These are phyloP conservation scores for Carex littledalei DNA, from an alignment of 176 grass and related monocot species.

Conservation along the genomic window DNA sequence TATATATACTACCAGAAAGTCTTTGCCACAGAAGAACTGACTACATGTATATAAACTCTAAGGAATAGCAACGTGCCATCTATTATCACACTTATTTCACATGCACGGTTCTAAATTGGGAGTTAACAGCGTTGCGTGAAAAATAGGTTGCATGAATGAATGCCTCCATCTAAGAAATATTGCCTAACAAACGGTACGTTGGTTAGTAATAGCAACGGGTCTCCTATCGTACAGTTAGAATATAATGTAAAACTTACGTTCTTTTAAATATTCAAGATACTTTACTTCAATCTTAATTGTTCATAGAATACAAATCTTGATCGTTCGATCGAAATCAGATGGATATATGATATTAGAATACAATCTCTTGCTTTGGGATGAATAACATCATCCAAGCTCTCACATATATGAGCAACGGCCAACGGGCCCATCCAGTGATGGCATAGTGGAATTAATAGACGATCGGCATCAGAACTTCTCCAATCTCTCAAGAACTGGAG, in stretches of 20 bases:
- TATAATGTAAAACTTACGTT: not conserved
- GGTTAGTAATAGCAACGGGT: not conserved
- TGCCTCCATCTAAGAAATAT: not conserved
- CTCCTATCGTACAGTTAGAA: not conserved
- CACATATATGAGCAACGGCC: conserved; percentile 2
- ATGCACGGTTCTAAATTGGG: conserved; percentile 25
- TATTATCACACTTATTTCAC: conserved; percentile 13
- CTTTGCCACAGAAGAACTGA: conserved; percentile 2
- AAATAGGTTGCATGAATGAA: conserved; percentile 17
- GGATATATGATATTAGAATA: not conserved
- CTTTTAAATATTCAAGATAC: not conserved
- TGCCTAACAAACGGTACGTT: conserved; percentile 8
- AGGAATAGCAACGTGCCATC: conserved; percentile 17
- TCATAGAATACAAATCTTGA: not conserved
- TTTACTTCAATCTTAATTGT: not conserved
- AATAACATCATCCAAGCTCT: not conserved
- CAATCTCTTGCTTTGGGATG: conserved; percentile 1
- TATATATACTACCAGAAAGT: not conserved
- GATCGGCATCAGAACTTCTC: not conserved
- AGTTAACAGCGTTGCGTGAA: conserved; percentile 15
- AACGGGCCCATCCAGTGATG: conserved; percentile 7
- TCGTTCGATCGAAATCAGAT: not conserved
- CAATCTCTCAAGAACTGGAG: not conserved
- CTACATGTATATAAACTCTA: not conserved
- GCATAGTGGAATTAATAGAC: not conserved